Base-by-base conservation (phyloP, 2,329 filamentous ascomycete genomes). In the Macrophomina tecta region DNA sequence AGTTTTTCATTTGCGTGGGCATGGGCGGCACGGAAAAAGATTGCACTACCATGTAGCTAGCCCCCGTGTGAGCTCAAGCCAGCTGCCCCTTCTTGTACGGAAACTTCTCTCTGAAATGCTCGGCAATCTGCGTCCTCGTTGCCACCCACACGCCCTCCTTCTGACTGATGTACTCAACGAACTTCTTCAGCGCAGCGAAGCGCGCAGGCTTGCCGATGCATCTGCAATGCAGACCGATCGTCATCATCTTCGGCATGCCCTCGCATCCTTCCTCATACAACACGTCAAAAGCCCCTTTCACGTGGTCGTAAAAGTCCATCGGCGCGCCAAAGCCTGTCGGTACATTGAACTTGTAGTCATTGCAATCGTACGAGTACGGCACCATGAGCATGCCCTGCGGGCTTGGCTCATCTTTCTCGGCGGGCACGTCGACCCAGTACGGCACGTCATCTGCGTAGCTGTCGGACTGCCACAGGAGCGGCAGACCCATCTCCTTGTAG, bases 181-280 rank as follows among this genome's bases (percentile, higher is more conserved):
- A 85, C 64, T 84, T 80, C 71, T 81, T 78, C 49, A 87, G 70
- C 1, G 84, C 85, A 53, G 77, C 79, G 68, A 83, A 83, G 1
- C 85, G 77, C 4, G 83, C 85, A 0, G 85, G 85, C 40, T 83
- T 80, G 0, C 85, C 85, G 42, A 84, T 81, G 64, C 85, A 84
- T 6, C 84, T 79, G 69, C 83, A 85, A 71, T 86, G 84, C 32
- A 86, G 72, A 1, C 82, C 83, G 30, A 87, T 80, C 0, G 85
- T 86, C 85, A 87, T 87, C 85, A 87, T 87, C 75, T 85, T 85
- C 4, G 83, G 83, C 69, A 73, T 73, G 0, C 83, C 83, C 11
- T 78, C 77, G 62, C 78, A 73, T 0, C 83, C 84, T 68, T 86
- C 84, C 36, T 82, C 82, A 67, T 86, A 85, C 38, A 86, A 71